Evolutionary conservation across 1,284 basidiomycete genomes (phyloP), one percentile per base, ranked within the genome.

Genomic region (Puccinia horiana): DNA sequence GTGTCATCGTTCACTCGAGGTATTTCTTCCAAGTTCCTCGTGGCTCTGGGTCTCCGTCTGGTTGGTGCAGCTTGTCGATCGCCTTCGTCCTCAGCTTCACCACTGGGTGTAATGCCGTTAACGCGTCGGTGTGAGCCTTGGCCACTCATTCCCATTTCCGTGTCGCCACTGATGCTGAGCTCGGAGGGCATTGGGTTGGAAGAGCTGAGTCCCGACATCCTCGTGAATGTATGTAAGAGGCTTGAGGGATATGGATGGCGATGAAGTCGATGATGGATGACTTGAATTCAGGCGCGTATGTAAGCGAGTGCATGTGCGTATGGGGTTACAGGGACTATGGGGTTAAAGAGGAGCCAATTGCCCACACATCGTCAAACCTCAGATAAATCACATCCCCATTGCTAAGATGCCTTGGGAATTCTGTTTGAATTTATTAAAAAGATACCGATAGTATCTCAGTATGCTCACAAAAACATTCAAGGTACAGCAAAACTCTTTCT

Each of bases 1-100:
- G 96, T 94, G 56, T 92, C 91, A 87, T 98, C 96, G 84, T 92
- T 92, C 0, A 98, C 95, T 73, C 94, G 88, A 0, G 94, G 93
- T 0, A 96, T 90, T 84, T 94, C 85, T 72, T 86, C 85, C 8
- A 85, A 83, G 58, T 85, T 69, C 44, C 76, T 61, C 32, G 26
- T 37, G 1, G 37, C 75, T 58, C 69, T 75, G 23, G 42, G 32
- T 76, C 61, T 76, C 11, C 72, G 42, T 35, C 81, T 72, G 9
- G 49, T 12, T 35, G 67, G 26, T 26, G 54, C 63, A 52, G 4
- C 58, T 47, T 3, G 26, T 42, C 75, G 56, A 65, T 56, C 47
- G 32, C 35, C 75, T 20, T 77, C 75, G 52, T 77, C 75, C 75
- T 65, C 42, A 20, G 61, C 61, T 65, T 77, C 75, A 40, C 40